These are phyloP conservation scores for Mycena amicta DNA, from an alignment of 768 basidiomycete species.

Conservation along the genomic window DNA sequence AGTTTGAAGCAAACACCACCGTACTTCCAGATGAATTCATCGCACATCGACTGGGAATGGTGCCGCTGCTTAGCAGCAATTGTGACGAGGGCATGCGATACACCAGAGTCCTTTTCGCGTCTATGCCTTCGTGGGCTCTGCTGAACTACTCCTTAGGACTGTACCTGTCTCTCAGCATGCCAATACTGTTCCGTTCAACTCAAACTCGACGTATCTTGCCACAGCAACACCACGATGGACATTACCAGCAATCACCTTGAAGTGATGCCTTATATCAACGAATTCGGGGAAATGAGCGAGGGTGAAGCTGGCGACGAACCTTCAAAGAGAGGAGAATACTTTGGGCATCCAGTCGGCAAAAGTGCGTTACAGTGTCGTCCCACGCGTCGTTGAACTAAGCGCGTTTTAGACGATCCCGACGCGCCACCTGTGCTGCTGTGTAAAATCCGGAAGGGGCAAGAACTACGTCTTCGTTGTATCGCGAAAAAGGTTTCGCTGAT, in stretches of 20 bases:
- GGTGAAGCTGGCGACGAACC: constrained; percentile 68
- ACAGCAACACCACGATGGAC: constrained; percentile 74
- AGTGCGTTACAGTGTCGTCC: constrained; percentile 45
- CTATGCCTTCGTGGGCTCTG: neutral
- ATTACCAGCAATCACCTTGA: constrained; percentile 88
- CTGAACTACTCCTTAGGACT: constrained; percentile 63
- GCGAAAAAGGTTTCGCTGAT: constrained; percentile 78
- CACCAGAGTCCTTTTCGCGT: constrained; percentile 55
- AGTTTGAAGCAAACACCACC: constrained; percentile 87
- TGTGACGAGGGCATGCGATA: constrained; percentile 88
- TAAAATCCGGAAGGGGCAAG: constrained; percentile 93
- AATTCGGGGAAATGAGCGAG: constrained; percentile 32
- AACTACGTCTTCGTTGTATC: constrained; percentile 79
- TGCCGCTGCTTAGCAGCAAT: constrained; percentile 85
- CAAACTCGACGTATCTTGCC: constrained; percentile 74
- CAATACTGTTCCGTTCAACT: constrained; percentile 84
- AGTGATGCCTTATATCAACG: constrained; percentile 41
- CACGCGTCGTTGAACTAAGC: constrained; percentile 8
- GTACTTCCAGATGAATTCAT: constrained; percentile 98
- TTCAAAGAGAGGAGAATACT: constrained; percentile 68
- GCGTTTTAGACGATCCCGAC: constrained; percentile 55
- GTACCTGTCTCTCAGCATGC: constrained; percentile 84
- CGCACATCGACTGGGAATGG: constrained; percentile 92
- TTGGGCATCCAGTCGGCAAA: constrained; percentile 87
- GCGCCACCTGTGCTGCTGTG: constrained; percentile 78